phyloP scores from a whole-genome alignment of 768 basidiomycete genomes.

The Epithele typhae region DNA sequence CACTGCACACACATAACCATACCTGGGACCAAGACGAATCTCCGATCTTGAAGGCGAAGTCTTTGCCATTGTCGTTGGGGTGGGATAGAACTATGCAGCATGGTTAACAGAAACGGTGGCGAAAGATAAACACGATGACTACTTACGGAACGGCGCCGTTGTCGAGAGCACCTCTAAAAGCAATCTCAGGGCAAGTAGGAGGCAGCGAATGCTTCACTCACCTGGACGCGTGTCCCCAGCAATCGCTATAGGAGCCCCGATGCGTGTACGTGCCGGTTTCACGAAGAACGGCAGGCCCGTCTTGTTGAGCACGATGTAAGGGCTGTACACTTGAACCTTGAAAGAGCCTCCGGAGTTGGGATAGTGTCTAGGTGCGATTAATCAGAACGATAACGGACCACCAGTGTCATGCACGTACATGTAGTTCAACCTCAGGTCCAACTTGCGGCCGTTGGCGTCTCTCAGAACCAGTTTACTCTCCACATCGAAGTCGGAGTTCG shows the following conservation, averaged over 20 bases:
- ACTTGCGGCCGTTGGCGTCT: constrained; percentile 69
- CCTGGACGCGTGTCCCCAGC: constrained; percentile 77
- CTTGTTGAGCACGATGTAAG: constrained; percentile 90
- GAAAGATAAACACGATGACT: too few species aligned
- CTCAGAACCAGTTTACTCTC: constrained; percentile 70
- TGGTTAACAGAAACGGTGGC: too few species aligned
- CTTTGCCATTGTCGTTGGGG: constrained; percentile 71
- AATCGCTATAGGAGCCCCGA: constrained; percentile 66
- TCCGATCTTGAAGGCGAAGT: constrained; percentile 75
- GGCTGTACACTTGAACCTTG: constrained; percentile 91
- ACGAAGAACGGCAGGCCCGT: constrained; percentile 80
- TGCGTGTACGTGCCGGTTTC: constrained; percentile 57
- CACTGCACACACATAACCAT: background rate
- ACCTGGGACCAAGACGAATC: constrained; percentile 86
- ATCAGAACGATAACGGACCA: background rate
- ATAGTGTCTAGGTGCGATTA: constrained; percentile 50
- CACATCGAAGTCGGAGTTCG: constrained; percentile 81
- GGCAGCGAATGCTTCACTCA: constrained; percentile 25
- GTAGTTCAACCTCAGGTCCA: constrained; percentile 85
- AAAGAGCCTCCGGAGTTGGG: constrained; percentile 92
- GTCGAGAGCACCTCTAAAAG: constrained; percentile 43
- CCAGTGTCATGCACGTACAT: constrained; percentile 51
- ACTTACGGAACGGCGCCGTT: constrained; percentile 79
- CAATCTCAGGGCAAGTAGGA: background rate
- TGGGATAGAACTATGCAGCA: constrained; percentile 76